Evolutionary conservation across 225 moss, liverwort and hornwort genomes (phyloP), one percentile per base, ranked within the genome.

Genomic region (Anthoceros angustus): DNA sequence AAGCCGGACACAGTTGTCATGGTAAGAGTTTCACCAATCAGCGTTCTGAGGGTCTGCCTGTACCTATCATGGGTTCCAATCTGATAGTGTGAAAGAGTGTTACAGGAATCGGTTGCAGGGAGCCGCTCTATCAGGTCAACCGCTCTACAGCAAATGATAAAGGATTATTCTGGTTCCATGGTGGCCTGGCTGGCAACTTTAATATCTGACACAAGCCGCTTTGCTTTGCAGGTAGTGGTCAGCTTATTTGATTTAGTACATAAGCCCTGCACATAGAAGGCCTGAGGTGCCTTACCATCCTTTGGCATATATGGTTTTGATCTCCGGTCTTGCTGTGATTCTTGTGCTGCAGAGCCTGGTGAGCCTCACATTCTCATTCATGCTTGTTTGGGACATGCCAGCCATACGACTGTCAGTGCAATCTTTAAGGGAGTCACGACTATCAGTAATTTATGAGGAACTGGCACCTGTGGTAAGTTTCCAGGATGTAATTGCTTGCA

Each of bases 361-460:
- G 41, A 83, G 83, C 69, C 45, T 83, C 43, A 79, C 79, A 61
- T 83, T 83, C 69, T 83, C 83, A 12, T 83, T 79, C 66, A 83
- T 83, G 83, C 79, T 83, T 60, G 83, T 83, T 8, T 83, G 83
- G 83, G 83, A 83, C 49, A 83, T 83, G 83, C 83, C 83, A 62
- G 79, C 79, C 46, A 79, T 83, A 12, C 64, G 72, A 42, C 21
- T 62, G 14, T 79, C 79, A 39, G 72, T 83, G 6, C 79, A 79
- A 62, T 83, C 83, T 3, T 67, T 83, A 65, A 83, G 77, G 66
- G 77, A 79, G 63, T 83, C 83, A 14, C 83, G 83, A 18, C 68
- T 83, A 6, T 68, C 83, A 8, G 65, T 75, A 23, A 74, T 83
- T 25, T 83, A 83, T 61, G 79, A 77, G 62, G 83, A 83, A 66